A percentile compares a stretch with the other conserved stretches of the same genome.
phyloP scores from a whole-genome alignment of 805 yeast species.

The Blastobotrys muscicola region DNA sequence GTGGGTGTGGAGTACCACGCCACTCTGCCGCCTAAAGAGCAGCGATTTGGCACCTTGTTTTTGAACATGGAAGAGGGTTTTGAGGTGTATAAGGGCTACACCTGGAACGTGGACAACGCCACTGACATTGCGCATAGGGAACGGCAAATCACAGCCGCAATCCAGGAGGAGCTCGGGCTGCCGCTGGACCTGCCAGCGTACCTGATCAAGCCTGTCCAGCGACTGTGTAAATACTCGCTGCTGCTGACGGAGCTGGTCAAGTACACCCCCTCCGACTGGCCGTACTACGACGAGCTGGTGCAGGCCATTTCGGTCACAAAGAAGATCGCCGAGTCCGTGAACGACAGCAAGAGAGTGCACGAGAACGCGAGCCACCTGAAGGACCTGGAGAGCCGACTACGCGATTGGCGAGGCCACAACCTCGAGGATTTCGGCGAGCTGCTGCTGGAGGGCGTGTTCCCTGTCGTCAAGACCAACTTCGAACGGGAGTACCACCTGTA shows the following conservation, averaged over 20 bases:
- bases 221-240: slow-evolving; percentile 91
- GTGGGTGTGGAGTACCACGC: slow-evolving; percentile 86
- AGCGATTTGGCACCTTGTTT: slow-evolving; percentile 83
- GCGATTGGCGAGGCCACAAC: slow-evolving; percentile 89
- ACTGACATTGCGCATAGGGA: slow-evolving; percentile 50
- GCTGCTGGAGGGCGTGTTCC: slow-evolving; percentile 59
- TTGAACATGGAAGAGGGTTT: slow-evolving; percentile 79
- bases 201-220: slow-evolving; percentile 87
- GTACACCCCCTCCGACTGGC: slow-evolving; percentile 43
- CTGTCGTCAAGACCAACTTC: slow-evolving; percentile 36
- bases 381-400: slow-evolving; percentile 62
- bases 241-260: slow-evolving; percentile 63
- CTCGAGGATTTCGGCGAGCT: slow-evolving; percentile 76
- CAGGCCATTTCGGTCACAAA: slow-evolving; percentile 66
- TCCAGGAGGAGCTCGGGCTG: slow-evolving; percentile 49
- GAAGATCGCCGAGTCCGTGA: slow-evolving; percentile 77
- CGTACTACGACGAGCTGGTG: slow-evolving; percentile 55
- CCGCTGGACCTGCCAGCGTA: slow-evolving; percentile 72
- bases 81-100: slow-evolving; percentile 88
- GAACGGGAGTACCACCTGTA: slow-evolving; percentile 88
- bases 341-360: slow-evolving; percentile 87
- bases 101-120: slow-evolving; percentile 82
- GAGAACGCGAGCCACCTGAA: slow-evolving; percentile 70
- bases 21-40: slow-evolving; percentile 59
- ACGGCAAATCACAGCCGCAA: slow-evolving; percentile 2